phyloP scores from a whole-genome alignment of 257 asterid genomes.

The Datura wrightii region DNA sequence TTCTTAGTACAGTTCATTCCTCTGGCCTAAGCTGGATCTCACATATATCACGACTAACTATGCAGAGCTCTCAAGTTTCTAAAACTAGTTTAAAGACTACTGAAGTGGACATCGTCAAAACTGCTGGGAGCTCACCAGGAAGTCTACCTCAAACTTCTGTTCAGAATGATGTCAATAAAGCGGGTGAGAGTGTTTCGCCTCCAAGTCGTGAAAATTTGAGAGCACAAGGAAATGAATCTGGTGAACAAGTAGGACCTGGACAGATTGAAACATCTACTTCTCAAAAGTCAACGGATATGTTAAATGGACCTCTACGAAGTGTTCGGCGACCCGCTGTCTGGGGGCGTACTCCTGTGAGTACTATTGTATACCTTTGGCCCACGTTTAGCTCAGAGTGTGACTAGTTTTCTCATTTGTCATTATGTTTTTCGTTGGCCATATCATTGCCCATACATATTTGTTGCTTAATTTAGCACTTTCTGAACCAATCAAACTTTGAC shows the following conservation, averaged over 20 bases:
- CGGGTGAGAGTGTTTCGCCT: constrained; percentile 35
- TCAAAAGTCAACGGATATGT: constrained; percentile 43
- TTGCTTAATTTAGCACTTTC: not conserved
- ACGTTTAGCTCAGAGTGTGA: constrained; percentile 15
- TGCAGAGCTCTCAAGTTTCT: constrained; percentile 23
- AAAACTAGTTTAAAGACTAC: constrained; percentile 39
- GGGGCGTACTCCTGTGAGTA: constrained; percentile 89
- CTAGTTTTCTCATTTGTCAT: constrained; percentile 10
- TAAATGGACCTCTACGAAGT: constrained; percentile 52
- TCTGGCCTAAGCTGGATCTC: constrained; percentile 17
- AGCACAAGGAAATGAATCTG: constrained; percentile 38
- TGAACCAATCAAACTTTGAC: constrained; percentile 4
- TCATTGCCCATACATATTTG: constrained; percentile 21
- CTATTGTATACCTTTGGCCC: constrained; percentile 31
- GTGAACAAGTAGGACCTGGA: constrained; percentile 44
- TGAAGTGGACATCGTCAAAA: constrained; percentile 47
- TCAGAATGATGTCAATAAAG: constrained; percentile 47
- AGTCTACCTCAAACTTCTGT: constrained; percentile 43
- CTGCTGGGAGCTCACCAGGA: constrained; percentile 41
- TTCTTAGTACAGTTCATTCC: not conserved
- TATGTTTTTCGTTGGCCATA: constrained; percentile 21
- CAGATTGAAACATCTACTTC: constrained; percentile 47
- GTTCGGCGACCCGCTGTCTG: constrained; percentile 54
- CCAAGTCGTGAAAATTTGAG: constrained; percentile 43
- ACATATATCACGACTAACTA: not conserved